Base-by-base conservation (phyloP, 805 yeast species). In the Candida manassasensis region DNA sequence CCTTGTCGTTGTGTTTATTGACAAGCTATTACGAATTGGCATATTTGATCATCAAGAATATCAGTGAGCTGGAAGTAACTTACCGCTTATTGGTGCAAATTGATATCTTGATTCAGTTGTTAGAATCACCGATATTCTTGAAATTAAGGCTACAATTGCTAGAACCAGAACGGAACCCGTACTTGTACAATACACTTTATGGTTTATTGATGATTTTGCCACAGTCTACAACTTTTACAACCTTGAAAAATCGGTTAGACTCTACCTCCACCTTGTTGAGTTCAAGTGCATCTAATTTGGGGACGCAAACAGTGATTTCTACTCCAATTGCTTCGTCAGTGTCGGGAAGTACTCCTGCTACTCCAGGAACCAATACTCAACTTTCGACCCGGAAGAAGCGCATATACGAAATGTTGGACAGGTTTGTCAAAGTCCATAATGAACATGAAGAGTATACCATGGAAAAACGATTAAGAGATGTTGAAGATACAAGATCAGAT, bases 201-300 rank as follows among this genome's bases (percentile, higher is more conserved):
- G 98, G 97, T 2, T 73, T 93, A 19, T 65, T 93, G 40, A 93
- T 93, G 98, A 70, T 93, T 4, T 60, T 93, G 33, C 98, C 98
- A 0, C 98, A 93, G 55, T 86, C 96, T 0, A 74, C 85, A 9
- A 95, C 97, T 0, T 93, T 86, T 54, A 78, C 74, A n/a, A 77
- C 84, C 0, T 67, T 93, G 44, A 82, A 82, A 44, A 84, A 81
- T 49, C 69, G 98, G 40, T 67, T 93, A 34, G 52, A 42, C 17
- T 45, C 53, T 29, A 44, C 47, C 12, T 31, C 39, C 6, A 40
- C 24, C 13, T 34, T 41, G 14, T 24, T 28, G 14, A 19, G 41
- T 6, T 40, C 59, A 3, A 50, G 53, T 4, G 47, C 39, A 1
- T 38, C 52, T 2, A 50, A 55, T 2, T 52, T 60, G 1, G 46